Conservation (phyloP, 768 basidiomycete species). For the Cyclocybe aegerita region DNA sequence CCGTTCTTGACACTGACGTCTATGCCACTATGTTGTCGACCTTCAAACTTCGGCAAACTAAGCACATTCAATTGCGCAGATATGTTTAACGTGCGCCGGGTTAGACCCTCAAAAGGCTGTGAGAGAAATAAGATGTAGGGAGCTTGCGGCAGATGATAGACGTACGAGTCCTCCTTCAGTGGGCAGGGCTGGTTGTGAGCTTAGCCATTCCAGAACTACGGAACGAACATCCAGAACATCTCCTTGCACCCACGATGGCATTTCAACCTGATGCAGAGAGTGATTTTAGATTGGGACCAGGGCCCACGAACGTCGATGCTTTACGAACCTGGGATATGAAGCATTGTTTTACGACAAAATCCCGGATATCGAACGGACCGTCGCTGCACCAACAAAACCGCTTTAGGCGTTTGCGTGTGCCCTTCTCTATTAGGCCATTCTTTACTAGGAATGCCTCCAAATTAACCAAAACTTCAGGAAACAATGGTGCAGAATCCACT, state of each 20-base stretch:
- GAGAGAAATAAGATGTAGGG: conserved; percentile 2
- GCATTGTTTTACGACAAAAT: conserved; percentile 88
- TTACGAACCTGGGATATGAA: conserved; percentile 75
- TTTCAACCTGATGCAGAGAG: conserved; percentile 42
- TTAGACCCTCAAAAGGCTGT: conserved; percentile 25
- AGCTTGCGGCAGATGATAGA: not conserved
- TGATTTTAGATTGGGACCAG: conserved; percentile 1
- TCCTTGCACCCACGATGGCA: conserved; percentile 74
- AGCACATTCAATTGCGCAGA: conserved; percentile 74
- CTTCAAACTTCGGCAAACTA: conserved; percentile 72
- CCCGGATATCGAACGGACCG: conserved; percentile 79
- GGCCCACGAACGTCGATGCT: conserved; percentile 2
- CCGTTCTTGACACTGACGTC: conserved; percentile 59
- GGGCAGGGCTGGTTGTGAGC: conserved; percentile 17
- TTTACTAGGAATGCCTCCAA: conserved; percentile 69
- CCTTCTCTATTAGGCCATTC: conserved; percentile 66
- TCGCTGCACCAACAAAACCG: conserved; percentile 84
- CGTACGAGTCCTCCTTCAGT: not conserved
- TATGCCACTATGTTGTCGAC: conserved; percentile 85
- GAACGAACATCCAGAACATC: conserved; percentile 76
- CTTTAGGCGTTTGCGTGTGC: conserved; percentile 52
- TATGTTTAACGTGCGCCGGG: conserved; percentile 57
- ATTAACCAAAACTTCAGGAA: conserved; percentile 61
- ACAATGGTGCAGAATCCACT: conserved; percentile 77
- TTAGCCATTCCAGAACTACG: conserved; percentile 50